Percentiles rank a stretch among this genome's conserved stretches.
phyloP scores from a whole-genome alignment of 495 filamentous ascomycete species.

The Podospora bellae-mahoneyi region DNA sequence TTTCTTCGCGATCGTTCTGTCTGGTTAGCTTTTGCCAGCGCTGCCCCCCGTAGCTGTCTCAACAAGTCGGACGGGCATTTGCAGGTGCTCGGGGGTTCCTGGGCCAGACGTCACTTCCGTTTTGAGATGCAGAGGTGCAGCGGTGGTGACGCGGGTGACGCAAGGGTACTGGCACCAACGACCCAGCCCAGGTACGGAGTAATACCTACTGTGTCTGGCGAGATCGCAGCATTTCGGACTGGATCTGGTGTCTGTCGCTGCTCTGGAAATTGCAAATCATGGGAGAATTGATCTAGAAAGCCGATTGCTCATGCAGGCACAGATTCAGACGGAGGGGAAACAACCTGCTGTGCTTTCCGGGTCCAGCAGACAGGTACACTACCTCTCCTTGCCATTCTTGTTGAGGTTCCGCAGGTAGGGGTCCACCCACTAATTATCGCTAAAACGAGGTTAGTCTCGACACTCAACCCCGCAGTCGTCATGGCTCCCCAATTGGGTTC shows the following conservation, averaged over 20 bases:
- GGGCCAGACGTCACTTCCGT: slow-evolving; percentile 5
- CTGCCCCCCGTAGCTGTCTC: background rate
- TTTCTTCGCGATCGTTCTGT: background rate
- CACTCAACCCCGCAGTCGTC: background rate
- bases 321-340: background rate
- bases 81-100: background rate
- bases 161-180: background rate
- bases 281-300: background rate
- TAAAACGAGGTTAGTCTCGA: background rate
- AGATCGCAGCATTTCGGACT: background rate
- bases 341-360: background rate
- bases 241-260: background rate
- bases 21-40: background rate
- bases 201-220: background rate
- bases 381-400: background rate
- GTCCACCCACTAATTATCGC: background rate
- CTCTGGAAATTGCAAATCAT: background rate
- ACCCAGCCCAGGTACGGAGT: background rate
- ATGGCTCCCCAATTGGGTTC: background rate
- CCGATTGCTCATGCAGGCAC: background rate
- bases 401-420: background rate
- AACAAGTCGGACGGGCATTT: slow-evolving; percentile 1
- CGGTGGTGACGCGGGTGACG: background rate
- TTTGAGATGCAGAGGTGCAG: background rate
- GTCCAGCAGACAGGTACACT: background rate